Conservation (phyloP, 495 filamentous ascomycete genomes). For the Neurospora sp. region DNA sequence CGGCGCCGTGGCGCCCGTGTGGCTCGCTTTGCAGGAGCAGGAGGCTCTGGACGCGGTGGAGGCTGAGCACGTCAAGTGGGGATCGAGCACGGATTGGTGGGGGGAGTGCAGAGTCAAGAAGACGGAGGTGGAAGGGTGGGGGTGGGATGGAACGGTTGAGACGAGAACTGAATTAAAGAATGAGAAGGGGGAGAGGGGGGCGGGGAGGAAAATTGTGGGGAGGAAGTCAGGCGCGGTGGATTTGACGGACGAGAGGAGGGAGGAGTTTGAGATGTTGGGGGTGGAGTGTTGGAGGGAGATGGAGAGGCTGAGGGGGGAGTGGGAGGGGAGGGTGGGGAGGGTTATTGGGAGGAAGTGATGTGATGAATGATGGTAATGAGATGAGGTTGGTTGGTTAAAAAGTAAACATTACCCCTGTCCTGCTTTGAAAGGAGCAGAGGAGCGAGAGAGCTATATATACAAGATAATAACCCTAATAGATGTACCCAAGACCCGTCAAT, state of each 20-base stretch:
- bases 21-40: slow-evolving; percentile 66
- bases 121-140: slow-evolving; percentile 82
- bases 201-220: slow-evolving; percentile 30
- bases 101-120: slow-evolving; percentile 53
- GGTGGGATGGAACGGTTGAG: slow-evolving; percentile 60
- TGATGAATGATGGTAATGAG: background rate
- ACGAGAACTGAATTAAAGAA: slow-evolving; percentile 31
- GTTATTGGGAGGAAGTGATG: background rate
- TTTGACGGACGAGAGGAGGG: slow-evolving; percentile 52
- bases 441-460: background rate
- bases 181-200: slow-evolving; percentile 22
- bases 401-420: background rate
- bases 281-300: slow-evolving; percentile 69
- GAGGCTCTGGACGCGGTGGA: slow-evolving; percentile 45
- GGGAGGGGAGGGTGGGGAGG: slow-evolving; percentile 50
- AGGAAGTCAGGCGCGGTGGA: slow-evolving; percentile 47
- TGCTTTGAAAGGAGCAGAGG: background rate
- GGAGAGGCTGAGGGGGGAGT: slow-evolving; percentile 68
- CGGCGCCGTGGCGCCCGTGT: slow-evolving; percentile 67
- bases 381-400: background rate
- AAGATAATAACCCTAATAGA: background rate
- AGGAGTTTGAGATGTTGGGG: slow-evolving; percentile 66
- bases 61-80: slow-evolving; percentile 74
- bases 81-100: slow-evolving; percentile 48
- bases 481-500: background rate